These are phyloP conservation scores for Boletales sp. DNA, from an alignment of 768 basidiomycete species.

Conservation along the genomic window DNA sequence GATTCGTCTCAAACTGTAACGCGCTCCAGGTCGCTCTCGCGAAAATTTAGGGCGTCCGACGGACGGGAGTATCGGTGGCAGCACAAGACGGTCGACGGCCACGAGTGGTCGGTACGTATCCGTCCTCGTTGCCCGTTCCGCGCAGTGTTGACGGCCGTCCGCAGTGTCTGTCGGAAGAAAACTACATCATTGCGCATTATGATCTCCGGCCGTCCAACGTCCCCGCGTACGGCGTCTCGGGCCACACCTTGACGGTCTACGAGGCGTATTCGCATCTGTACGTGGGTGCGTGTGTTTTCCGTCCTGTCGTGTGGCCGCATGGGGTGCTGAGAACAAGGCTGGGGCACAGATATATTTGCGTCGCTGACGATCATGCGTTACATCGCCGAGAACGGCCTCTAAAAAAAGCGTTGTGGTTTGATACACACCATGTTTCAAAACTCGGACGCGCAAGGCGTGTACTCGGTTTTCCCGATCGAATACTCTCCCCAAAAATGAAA, in stretches of 20 bases:
- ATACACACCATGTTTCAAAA: not conserved
- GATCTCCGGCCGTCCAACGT: conserved; percentile 54
- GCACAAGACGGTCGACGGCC: conserved; percentile 48
- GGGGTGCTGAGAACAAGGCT: conserved; percentile 4
- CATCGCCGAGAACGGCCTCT: conserved; percentile 50
- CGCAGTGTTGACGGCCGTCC: not conserved
- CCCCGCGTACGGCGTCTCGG: conserved; percentile 56
- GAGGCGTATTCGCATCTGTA: conserved; percentile 52
- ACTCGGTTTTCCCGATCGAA: no score
- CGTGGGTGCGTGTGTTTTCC: conserved; percentile 40
- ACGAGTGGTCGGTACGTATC: conserved; percentile 72
- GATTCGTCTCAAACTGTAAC: no score
- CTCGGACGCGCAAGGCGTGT: no score
- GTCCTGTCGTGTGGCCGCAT: not conserved
- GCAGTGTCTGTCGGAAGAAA: conserved; percentile 55
- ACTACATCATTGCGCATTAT: conserved; percentile 61
- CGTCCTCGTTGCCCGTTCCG: conserved; percentile 1
- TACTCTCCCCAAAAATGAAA: not conserved
- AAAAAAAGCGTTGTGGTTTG: not conserved
- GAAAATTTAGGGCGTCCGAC: conserved; percentile 68
- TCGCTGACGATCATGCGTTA: conserved; percentile 63
- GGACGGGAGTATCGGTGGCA: conserved; percentile 72
- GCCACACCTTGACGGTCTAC: conserved; percentile 58
- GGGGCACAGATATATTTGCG: conserved; percentile 47
- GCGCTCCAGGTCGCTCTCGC: conserved; percentile 51